phyloP scores from a whole-genome alignment of 2,329 filamentous ascomycete species.

The Fusarium xylarioides region DNA sequence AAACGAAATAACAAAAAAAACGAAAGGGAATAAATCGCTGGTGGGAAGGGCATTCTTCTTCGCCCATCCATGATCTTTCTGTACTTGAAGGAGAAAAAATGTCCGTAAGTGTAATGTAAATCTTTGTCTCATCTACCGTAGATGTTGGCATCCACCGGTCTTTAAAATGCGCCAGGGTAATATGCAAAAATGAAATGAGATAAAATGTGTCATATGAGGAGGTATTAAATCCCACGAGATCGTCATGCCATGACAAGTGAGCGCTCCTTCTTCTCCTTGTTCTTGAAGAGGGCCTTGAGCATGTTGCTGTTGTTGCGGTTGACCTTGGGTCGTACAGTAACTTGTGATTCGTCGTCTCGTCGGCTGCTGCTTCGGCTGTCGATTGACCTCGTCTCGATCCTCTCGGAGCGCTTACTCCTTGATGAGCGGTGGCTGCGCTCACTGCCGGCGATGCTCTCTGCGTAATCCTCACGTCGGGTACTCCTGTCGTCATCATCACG shows the following conservation, averaged over 20 bases:
- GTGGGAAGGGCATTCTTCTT: slow-evolving; percentile 10
- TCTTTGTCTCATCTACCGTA: slow-evolving; percentile 27
- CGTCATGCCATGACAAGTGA: slow-evolving; percentile 45
- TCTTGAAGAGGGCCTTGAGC: slow-evolving; percentile 68
- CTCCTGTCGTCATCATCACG: slow-evolving; percentile 32
- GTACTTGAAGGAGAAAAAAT: background rate
- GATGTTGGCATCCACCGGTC: slow-evolving; percentile 4
- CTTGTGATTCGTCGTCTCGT: slow-evolving; percentile 46
- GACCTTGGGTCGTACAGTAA: slow-evolving; percentile 58
- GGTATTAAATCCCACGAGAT: background rate
- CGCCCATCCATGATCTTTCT: slow-evolving; percentile 29
- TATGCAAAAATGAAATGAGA: slow-evolving; percentile 9
- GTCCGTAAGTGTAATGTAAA: background rate
- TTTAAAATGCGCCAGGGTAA: slow-evolving; percentile 20
- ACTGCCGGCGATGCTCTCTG: slow-evolving; percentile 52
- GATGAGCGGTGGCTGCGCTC: slow-evolving; percentile 47
- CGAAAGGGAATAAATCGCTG: slow-evolving; percentile 24
- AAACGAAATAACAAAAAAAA: background rate
- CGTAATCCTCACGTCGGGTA: slow-evolving; percentile 32
- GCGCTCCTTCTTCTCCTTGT: slow-evolving; percentile 58
- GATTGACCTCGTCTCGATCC: slow-evolving; percentile 46
- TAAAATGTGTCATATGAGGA: background rate
- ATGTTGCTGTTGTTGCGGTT: slow-evolving; percentile 59
- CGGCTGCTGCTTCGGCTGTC: slow-evolving; percentile 47
- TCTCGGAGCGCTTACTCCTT: slow-evolving; percentile 48